These are phyloP conservation scores for Bruguiera gymnorhiza DNA, from an alignment of 345 rosid genomes.

Conservation along the genomic window DNA sequence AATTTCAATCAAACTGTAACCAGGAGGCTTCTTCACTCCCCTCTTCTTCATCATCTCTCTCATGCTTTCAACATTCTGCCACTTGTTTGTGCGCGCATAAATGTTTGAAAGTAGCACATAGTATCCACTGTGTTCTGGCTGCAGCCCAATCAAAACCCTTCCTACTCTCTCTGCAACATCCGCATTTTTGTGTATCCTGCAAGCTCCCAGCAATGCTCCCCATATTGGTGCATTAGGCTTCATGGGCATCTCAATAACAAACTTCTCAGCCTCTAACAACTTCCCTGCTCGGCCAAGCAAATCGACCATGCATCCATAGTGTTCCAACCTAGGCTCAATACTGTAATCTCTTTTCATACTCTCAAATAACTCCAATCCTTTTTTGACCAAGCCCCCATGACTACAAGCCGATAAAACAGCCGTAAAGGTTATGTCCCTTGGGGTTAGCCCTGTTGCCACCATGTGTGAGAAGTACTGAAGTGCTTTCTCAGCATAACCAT, in stretches of 20 bases:
- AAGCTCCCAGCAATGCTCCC: slow-evolving; percentile 82
- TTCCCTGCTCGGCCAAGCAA: slow-evolving; percentile 75
- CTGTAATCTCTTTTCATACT: slow-evolving; percentile 44
- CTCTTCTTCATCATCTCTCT: slow-evolving; percentile 61
- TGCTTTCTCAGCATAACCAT: slow-evolving; percentile 54
- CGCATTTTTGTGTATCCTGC: slow-evolving; percentile 56
- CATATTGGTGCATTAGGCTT: slow-evolving; percentile 65
- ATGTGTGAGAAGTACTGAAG: slow-evolving; percentile 44
- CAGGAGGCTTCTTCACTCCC: slow-evolving; percentile 55
- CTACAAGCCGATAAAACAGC: slow-evolving; percentile 72
- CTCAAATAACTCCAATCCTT: slow-evolving; percentile 56
- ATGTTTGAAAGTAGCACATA: slow-evolving; percentile 69
- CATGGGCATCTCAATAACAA: slow-evolving; percentile 56
- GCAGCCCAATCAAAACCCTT: slow-evolving; percentile 46
- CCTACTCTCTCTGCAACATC: slow-evolving; percentile 65
- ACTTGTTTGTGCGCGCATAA: slow-evolving; percentile 56
- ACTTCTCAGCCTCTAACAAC: slow-evolving; percentile 60
- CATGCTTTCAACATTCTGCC: slow-evolving; percentile 49
- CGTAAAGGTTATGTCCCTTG: slow-evolving; percentile 58
- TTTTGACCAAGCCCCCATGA: slow-evolving; percentile 61
- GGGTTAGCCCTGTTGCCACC: slow-evolving; percentile 44
- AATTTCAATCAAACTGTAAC: slow-evolving; percentile 58
- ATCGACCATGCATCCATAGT: slow-evolving; percentile 78
- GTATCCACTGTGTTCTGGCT: slow-evolving; percentile 70
- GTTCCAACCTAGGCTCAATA: slow-evolving; percentile 63